phyloP scores from a whole-genome alignment of 495 filamentous ascomycete genomes.

The Trichoderma asperelloides region DNA sequence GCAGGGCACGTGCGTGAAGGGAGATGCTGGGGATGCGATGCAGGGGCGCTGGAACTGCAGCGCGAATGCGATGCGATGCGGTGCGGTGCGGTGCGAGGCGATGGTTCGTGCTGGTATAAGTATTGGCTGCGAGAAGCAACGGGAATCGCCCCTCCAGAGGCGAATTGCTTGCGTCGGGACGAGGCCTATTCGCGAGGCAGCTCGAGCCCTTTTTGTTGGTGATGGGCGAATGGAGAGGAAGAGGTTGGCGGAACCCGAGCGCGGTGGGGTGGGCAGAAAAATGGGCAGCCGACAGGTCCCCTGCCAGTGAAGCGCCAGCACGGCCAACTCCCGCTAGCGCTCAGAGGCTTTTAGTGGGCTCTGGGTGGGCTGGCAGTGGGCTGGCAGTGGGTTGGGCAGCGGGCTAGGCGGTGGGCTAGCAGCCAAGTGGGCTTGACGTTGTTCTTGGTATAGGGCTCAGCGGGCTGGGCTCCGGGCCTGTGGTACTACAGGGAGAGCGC shows the following conservation, averaged over 20 bases:
- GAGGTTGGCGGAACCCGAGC: neutral
- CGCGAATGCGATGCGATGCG: neutral
- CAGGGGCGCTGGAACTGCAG: neutral
- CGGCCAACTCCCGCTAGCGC: conserved; percentile 7
- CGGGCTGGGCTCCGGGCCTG: no score
- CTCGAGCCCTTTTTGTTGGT: conserved; percentile 7
- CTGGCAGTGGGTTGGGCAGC: neutral
- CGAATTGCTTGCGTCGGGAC: conserved; percentile 1
- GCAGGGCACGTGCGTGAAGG: conserved; percentile 7
- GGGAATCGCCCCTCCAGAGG: conserved; percentile 1
- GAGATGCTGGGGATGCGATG: conserved; percentile 3
- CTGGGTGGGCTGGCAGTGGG: neutral
- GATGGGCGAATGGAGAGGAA: conserved; percentile 1
- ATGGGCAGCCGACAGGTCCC: neutral
- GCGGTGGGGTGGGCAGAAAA: neutral
- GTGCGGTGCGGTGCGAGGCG: neutral
- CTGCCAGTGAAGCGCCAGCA: neutral
- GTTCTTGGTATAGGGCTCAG: no score
- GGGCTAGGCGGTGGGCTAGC: neutral
- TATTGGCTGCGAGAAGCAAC: conserved; percentile 1
- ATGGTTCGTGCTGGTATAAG: neutral
- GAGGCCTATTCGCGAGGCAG: conserved; percentile 8
- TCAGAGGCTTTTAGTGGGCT: neutral
- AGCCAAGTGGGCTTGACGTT: neutral
- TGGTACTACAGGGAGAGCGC: neutral